Percentiles rank a stretch among this genome's conserved stretches.
Conservation (phyloP, 495 filamentous ascomycete species). For the Aspergillus kassunensis region DNA sequence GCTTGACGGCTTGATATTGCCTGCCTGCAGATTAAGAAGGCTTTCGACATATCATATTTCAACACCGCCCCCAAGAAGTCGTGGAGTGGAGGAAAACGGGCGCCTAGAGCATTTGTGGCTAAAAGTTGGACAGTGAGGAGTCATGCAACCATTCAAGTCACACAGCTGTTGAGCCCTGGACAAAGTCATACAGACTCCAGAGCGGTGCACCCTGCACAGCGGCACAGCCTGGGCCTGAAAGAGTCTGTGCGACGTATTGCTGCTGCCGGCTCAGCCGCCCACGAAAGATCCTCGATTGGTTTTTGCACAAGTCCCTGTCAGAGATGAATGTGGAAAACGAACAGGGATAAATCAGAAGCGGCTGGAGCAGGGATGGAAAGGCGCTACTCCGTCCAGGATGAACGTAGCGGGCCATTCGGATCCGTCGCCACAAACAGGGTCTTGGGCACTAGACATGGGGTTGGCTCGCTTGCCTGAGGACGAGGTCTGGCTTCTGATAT, state of each 20-base stretch:
- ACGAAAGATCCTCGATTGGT: not conserved
- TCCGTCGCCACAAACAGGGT: constrained; percentile 3
- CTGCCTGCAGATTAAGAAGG: no score
- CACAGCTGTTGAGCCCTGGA: not conserved
- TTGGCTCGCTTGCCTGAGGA: not conserved
- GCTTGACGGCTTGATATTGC: no score
- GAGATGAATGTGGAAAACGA: constrained; percentile 7
- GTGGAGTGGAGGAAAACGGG: constrained; percentile 5
- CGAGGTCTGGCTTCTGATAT: not conserved
- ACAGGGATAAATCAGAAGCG: constrained; percentile 13
- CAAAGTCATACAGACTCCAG: not conserved
- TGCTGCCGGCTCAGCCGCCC: not conserved
- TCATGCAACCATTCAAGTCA: not conserved
- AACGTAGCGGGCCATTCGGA: constrained; percentile 4
- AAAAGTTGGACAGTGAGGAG: not conserved
- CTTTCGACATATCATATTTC: no score
- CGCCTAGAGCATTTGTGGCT: constrained; percentile 7
- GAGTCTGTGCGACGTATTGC: not conserved
- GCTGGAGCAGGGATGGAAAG: not conserved
- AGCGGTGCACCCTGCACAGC: not conserved
- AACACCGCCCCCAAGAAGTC: not conserved
- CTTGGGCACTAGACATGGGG: not conserved
- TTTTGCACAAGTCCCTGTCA: not conserved
- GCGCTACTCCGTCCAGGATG: not conserved
- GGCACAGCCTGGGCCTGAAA: not conserved